These are phyloP conservation scores for Gossypium longicalyx DNA, from an alignment of 345 rosid genomes.

Conservation along the genomic window DNA sequence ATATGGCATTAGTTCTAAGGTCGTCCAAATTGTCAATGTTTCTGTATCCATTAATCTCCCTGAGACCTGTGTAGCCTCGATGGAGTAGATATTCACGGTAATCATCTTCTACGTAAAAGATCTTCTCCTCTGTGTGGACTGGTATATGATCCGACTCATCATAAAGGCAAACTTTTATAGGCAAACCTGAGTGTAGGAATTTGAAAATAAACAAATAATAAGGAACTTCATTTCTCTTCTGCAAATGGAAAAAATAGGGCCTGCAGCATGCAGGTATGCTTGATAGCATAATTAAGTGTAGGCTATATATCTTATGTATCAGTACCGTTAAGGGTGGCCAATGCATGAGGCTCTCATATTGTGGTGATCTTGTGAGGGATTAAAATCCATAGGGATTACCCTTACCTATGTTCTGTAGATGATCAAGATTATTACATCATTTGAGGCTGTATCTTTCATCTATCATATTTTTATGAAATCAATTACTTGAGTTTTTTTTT, in stretches of 20 bases:
- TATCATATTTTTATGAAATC: background rate
- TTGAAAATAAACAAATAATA: background rate
- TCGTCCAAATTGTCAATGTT: conserved; percentile 85
- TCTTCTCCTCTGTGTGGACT: conserved; percentile 78
- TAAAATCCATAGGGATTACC: background rate
- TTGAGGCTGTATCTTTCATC: background rate
- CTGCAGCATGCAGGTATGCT: background rate
- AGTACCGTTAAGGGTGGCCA: too few species aligned
- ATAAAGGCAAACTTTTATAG: conserved; percentile 71
- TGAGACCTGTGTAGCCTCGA: conserved; percentile 68
- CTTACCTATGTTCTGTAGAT: background rate
- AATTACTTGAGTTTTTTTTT: background rate
- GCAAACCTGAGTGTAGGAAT: conserved; percentile 49
- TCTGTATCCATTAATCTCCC: conserved; percentile 80
- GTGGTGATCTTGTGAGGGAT: background rate
- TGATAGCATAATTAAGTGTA: background rate
- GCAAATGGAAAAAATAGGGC: background rate
- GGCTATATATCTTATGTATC: background rate
- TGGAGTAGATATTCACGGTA: conserved; percentile 69
- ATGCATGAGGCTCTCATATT: background rate
- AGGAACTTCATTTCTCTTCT: background rate
- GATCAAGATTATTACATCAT: background rate
- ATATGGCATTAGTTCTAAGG: conserved; percentile 68
- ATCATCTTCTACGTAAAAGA: conserved; percentile 63
- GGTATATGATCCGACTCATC: conserved; percentile 80